Evolutionary conservation across 441 rosid genomes (phyloP), one percentile per base, ranked within the genome.

Genomic region (Breynia disticha): DNA sequence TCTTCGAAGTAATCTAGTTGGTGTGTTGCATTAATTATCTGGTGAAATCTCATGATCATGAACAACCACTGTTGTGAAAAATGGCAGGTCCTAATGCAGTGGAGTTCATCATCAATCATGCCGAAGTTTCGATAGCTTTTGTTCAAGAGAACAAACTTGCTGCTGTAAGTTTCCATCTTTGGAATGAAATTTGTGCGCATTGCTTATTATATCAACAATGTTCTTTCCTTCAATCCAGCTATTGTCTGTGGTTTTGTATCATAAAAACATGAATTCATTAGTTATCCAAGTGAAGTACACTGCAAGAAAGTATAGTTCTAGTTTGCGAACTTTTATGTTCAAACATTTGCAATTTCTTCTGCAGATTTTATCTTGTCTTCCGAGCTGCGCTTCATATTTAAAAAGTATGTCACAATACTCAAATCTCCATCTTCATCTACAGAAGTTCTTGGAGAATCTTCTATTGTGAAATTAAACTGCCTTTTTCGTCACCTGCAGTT

Each of bases 81-180:
- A 16, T 65, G 7, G 7, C 77, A 91, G 97, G 96, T n/a, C 74
- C 89, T 49, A 78, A 86, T 60, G 98, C 95, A 14, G 91, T 91
- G 57, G 95, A 85, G 72, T 87, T 87, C 66, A 81, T 87, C 72
- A 74, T 85, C 42, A 90, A 90, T 59, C 98, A 90, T 55, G 96
- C 96, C 7, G 93, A 85, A 75, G 77, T 90, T 73, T 81, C 90
- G 0, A 53, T 87, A 5, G 84, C 76, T n/a, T 80, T 85, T 55
- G 94, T 77, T 58, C 96, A 90, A 69, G 85, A 80, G 69, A 90
- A 63, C 73, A 74, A 79, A 62, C 75, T 87, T 56, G 70, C 95
- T 42, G 58, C 90, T 38, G 98, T 90, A 73, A 57, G 86, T 69
- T 11, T 37, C 7, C n/a, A 45, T 22, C 19, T 20, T 3, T 35